These are phyloP conservation scores for Candida nitratophila DNA, from an alignment of 805 yeast species.

Conservation along the genomic window DNA sequence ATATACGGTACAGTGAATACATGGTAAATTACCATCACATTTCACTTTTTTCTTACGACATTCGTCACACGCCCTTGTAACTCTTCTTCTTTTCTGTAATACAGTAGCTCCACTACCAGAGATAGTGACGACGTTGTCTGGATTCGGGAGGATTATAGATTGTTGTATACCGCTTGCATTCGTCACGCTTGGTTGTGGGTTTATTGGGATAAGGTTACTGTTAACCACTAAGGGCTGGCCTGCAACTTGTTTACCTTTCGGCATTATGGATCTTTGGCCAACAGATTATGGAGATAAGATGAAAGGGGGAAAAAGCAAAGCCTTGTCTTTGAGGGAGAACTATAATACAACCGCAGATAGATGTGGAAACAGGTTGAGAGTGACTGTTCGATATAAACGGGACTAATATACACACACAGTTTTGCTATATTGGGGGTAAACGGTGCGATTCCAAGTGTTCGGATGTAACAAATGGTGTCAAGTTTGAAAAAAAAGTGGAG, in stretches of 20 bases:
- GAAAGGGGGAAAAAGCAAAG: no score
- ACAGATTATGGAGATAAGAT: no score
- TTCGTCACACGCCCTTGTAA: constrained; percentile 44
- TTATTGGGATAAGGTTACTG: background rate
- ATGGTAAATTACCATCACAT: constrained; percentile 45
- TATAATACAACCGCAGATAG: no score
- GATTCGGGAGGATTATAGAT: background rate
- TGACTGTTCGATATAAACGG: no score
- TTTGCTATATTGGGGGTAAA: no score
- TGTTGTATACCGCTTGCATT: background rate
- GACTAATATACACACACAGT: no score
- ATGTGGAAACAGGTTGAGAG: no score
- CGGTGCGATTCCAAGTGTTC: no score
- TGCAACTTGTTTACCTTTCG: background rate
- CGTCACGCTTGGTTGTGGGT: background rate
- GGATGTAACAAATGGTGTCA: no score
- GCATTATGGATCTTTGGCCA: background rate
- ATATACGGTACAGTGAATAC: constrained; percentile 70
- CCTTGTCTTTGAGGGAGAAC: no score
- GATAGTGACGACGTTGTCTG: constrained; percentile 4
- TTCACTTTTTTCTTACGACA: constrained; percentile 46
- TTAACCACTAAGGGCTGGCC: background rate
- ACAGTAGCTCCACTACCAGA: constrained; percentile 3
- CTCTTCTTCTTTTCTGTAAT: constrained; percentile 28
- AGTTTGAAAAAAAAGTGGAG: no score